These are phyloP conservation scores for Colletotrichum sansevieriae DNA, from an alignment of 2,329 filamentous ascomycete genomes.

Conservation along the genomic window DNA sequence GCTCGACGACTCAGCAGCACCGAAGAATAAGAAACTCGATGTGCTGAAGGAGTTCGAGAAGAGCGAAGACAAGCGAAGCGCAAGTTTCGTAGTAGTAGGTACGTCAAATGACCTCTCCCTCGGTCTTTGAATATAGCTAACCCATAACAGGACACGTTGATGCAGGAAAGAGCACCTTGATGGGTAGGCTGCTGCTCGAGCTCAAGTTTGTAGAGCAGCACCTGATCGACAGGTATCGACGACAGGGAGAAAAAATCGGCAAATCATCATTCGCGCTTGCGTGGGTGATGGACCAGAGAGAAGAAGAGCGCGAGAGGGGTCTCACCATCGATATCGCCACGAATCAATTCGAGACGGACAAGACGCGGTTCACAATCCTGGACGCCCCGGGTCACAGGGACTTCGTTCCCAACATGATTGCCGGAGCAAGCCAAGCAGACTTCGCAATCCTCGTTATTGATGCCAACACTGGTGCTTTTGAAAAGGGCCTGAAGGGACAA, in stretches of 20 bases:
- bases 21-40: slow-evolving; percentile 84
- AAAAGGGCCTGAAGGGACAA: slow-evolving; percentile 92
- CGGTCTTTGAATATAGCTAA: slow-evolving; percentile 33
- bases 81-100: slow-evolving; percentile 95
- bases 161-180: slow-evolving; percentile 96
- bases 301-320: slow-evolving; percentile 88
- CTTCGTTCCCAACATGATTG: slow-evolving; percentile 99
- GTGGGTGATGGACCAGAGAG: slow-evolving; percentile 94
- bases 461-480: slow-evolving; percentile 89
- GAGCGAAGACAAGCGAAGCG: slow-evolving; percentile 80
- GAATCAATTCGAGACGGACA: slow-evolving; percentile 92
- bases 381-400: slow-evolving; percentile 96
- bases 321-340: slow-evolving; percentile 98
- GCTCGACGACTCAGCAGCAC: slow-evolving; percentile 66
- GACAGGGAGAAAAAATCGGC: slow-evolving; percentile 90
- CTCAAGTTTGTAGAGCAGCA: slow-evolving; percentile 89
- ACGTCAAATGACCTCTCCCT: slow-evolving; percentile 49
- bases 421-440: slow-evolving; percentile 94
- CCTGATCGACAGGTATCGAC: slow-evolving; percentile 87
- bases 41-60: slow-evolving; percentile 86
- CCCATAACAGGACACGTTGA: slow-evolving; percentile 84
- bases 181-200: slow-evolving; percentile 93
- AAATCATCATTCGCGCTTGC: slow-evolving; percentile 97
- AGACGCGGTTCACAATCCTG: slow-evolving; percentile 90
- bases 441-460: slow-evolving; percentile 96